These are phyloP conservation scores for Penicillium decumbens DNA, from an alignment of 2,329 filamentous ascomycete genomes.

Conservation along the genomic window DNA sequence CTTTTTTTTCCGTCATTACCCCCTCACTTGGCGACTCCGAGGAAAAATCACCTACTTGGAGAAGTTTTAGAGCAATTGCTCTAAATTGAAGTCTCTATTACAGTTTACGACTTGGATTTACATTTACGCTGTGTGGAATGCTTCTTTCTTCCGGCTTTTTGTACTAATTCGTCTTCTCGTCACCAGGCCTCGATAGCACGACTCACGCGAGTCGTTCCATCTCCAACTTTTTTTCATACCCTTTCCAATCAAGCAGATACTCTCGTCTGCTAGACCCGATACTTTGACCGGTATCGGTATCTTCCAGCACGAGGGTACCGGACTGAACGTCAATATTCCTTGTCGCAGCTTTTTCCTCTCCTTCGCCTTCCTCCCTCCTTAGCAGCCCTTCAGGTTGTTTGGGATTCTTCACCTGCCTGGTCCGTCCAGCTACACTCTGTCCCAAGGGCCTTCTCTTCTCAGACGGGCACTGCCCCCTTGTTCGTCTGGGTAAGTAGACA, in stretches of 20 bases:
- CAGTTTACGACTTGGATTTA: background rate
- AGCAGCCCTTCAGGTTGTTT: constrained; percentile 58
- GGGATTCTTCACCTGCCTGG: constrained; percentile 64
- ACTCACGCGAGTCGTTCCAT: constrained; percentile 25
- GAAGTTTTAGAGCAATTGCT: background rate
- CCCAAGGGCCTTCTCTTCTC: constrained; percentile 96
- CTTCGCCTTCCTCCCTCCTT: constrained; percentile 82
- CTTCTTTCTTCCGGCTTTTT: background rate
- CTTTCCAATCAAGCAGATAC: constrained; percentile 50
- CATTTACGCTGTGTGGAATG: background rate
- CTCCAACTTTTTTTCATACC: constrained; percentile 14
- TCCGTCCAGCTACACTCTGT: constrained; percentile 65
- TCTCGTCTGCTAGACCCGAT: constrained; percentile 80
- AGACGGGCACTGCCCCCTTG: constrained; percentile 78
- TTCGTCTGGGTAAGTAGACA: constrained; percentile 96
- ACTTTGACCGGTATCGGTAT: constrained; percentile 79
- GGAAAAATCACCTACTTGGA: background rate
- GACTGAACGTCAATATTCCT: constrained; percentile 76
- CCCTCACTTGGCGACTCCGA: constrained; percentile 4
- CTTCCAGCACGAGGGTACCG: constrained; percentile 60
- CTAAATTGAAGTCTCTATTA: background rate
- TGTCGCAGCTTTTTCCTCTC: constrained; percentile 70
- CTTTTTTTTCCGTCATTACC: constrained; percentile 6
- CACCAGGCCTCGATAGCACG: constrained; percentile 61
- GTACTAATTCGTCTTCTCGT: constrained; percentile 13